Evolutionary conservation across 768 basidiomycete genomes (phyloP).

Genomic region (Russula emetica): DNA sequence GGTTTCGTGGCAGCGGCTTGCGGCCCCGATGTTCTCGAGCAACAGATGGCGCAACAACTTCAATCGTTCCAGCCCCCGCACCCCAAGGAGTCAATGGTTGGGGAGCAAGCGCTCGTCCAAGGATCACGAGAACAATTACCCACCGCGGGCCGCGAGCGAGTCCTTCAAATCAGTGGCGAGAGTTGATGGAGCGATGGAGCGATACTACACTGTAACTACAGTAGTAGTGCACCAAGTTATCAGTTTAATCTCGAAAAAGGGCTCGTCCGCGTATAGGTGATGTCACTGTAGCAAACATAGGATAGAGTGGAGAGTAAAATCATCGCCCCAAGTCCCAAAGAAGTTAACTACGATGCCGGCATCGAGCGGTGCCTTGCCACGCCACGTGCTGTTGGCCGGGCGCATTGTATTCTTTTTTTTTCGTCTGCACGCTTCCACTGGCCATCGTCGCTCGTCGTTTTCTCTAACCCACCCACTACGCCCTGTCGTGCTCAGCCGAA

Average conservation of each 20-base stretch:
- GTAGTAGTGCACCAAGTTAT: not conserved
- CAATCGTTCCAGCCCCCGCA: conserved; percentile 66
- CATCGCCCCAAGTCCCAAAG: too few species aligned
- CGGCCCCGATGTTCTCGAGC: conserved; percentile 50
- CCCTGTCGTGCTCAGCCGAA: too few species aligned
- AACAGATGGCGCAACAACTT: conserved; percentile 68
- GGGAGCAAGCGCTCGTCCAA: conserved; percentile 53
- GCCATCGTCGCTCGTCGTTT: too few species aligned
- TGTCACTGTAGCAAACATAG: too few species aligned
- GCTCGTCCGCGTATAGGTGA: not conserved
- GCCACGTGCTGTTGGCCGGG: too few species aligned
- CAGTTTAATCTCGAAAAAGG: not conserved
- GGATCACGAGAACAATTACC: conserved; percentile 29
- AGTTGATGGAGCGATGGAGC: conserved; percentile 8
- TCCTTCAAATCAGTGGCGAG: conserved; percentile 12
- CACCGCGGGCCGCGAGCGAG: conserved; percentile 21
- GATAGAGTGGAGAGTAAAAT: not conserved
- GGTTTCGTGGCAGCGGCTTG: conserved; percentile 87
- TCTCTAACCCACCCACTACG: too few species aligned
- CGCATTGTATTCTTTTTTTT: too few species aligned
- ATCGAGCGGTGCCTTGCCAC: too few species aligned
- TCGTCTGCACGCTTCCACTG: not conserved
- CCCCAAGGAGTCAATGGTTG: conserved; percentile 68
- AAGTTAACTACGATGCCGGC: too few species aligned
- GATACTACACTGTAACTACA: too few species aligned